These are phyloP conservation scores for Sordariomycetes sp. DNA, from an alignment of 2,329 filamentous ascomycete species.

Conservation along the genomic window DNA sequence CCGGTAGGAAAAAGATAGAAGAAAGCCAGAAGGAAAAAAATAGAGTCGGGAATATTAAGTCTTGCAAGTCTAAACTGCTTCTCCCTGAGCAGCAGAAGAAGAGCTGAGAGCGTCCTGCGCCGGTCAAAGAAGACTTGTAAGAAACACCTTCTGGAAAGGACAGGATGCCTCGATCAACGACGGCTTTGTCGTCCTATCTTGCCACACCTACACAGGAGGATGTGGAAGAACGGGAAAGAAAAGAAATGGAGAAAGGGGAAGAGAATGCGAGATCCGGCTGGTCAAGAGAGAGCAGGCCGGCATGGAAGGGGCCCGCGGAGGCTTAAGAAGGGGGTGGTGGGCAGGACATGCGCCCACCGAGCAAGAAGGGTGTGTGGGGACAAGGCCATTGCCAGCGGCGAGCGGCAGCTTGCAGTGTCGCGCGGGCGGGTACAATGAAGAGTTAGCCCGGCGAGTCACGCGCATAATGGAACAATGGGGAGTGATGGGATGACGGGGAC, in stretches of 20 bases:
- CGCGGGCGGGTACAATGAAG: neutral
- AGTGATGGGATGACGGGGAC: neutral
- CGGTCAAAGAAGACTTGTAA: slow-evolving; percentile 15
- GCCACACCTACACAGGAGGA: neutral
- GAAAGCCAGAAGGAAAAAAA: slow-evolving; percentile 7
- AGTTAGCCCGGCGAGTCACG: neutral
- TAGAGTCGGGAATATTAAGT: neutral
- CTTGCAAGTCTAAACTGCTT: neutral
- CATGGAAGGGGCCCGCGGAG: neutral
- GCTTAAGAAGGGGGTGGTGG: neutral
- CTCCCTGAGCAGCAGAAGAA: slow-evolving; percentile 8
- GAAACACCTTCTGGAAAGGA: slow-evolving; percentile 11
- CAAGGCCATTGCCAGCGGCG: neutral
- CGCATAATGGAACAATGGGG: neutral
- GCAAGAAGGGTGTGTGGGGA: neutral
- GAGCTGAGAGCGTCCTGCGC: neutral
- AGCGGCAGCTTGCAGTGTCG: neutral
- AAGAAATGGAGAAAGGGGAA: slow-evolving; percentile 15
- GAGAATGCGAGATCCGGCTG: slow-evolving; percentile 2
- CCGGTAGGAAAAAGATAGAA: slow-evolving; percentile 6
- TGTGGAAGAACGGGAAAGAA: slow-evolving; percentile 18
- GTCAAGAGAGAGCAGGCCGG: neutral
- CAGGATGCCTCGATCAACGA: slow-evolving; percentile 12
- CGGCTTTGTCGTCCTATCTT: neutral
- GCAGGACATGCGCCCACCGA: no score